Conservation (phyloP, 106 monocot species). For the Dioscorea alata region DNA sequence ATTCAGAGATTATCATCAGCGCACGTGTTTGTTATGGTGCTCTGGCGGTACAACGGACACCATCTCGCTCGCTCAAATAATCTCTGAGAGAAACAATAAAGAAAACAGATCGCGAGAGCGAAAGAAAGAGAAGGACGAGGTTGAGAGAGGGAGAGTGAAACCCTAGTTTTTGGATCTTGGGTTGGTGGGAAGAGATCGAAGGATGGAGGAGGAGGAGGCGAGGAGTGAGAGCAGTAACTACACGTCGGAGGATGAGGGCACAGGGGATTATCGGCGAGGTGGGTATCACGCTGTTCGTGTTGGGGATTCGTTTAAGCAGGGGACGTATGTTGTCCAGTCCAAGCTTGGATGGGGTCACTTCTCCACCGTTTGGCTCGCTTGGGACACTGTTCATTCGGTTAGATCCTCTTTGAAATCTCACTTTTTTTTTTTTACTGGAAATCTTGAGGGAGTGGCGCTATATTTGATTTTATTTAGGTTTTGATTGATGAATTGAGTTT, state of each 20-base stretch:
- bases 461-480: too few species aligned
- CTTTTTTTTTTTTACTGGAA: neutral
- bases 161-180: neutral
- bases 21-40: too few species aligned
- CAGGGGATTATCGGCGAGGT: constrained; percentile 88
- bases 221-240: constrained; percentile 65
- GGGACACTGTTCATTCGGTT: constrained; percentile 87
- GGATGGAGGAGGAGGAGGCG: constrained; percentile 41
- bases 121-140: neutral
- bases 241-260: constrained; percentile 98
- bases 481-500: too few species aligned
- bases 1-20: too few species aligned
- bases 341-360: constrained; percentile 99
- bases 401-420: neutral
- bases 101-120: too few species aligned
- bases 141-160: neutral
- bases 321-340: constrained; percentile 85
- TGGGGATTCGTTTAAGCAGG: constrained; percentile 93
- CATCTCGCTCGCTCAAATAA: too few species aligned
- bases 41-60: too few species aligned
- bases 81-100: too few species aligned
- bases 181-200: constrained; percentile 1
- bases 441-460: neutral
- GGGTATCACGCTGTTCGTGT: constrained; percentile 91
- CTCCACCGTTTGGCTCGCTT: constrained; percentile 99